These are phyloP conservation scores for Populus davidiana DNA, from an alignment of 345 rosid genomes.

Conservation along the genomic window DNA sequence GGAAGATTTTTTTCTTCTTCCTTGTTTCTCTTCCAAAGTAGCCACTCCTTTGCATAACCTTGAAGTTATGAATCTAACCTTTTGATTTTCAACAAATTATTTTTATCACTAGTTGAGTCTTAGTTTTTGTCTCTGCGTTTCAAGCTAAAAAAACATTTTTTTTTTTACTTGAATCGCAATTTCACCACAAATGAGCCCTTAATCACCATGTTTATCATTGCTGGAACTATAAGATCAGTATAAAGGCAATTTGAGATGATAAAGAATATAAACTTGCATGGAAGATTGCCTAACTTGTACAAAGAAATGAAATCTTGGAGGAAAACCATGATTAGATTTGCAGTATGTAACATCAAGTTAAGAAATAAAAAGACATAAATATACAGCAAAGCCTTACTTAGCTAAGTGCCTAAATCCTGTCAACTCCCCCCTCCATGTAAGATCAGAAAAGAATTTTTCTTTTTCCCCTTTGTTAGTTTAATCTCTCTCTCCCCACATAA, in stretches of 20 bases:
- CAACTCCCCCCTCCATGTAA: constrained; percentile 2
- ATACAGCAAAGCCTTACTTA: background rate
- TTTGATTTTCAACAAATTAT: background rate
- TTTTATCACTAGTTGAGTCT: background rate
- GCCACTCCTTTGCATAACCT: constrained; percentile 7
- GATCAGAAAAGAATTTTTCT: constrained; percentile 9
- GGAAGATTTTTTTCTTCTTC: background rate
- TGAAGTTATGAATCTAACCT: constrained; percentile 3
- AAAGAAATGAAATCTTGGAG: background rate
- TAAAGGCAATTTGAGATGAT: background rate
- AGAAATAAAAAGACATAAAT: background rate
- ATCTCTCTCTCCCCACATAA: constrained; percentile 18
- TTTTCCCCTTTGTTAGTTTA: constrained; percentile 27
- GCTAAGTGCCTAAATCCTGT: constrained; percentile 6
- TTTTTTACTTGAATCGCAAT: no score
- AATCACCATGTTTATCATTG: background rate
- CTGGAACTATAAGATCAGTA: background rate
- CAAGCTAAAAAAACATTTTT: no score
- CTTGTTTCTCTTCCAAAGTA: background rate
- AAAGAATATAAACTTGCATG: background rate
- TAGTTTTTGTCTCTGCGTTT: no score
- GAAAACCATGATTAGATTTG: background rate
- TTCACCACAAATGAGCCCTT: background rate
- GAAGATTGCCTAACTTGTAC: background rate
- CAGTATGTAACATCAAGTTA: background rate